These are phyloP conservation scores for Pochonia chlamydosporia DNA, from an alignment of 2,329 filamentous ascomycete genomes.

Conservation along the genomic window DNA sequence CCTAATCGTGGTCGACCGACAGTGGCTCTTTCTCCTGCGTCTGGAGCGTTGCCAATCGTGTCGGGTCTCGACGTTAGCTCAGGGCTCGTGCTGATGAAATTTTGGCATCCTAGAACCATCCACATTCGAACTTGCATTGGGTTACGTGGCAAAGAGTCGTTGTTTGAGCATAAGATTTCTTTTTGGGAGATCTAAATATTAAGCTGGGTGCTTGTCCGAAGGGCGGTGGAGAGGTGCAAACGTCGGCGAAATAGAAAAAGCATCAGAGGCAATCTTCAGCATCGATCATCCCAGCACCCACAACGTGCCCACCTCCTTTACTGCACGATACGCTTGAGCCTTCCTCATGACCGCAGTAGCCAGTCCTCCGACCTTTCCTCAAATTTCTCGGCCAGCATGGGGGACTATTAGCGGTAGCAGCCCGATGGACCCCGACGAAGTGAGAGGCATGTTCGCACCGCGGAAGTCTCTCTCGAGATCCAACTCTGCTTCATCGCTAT, in stretches of 20 bases:
- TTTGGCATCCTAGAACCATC: not conserved
- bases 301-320: slow-evolving; percentile 13
- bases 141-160: not conserved
- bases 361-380: slow-evolving; percentile 57
- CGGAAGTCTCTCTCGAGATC: slow-evolving; percentile 81
- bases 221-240: slow-evolving; percentile 14
- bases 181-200: not conserved
- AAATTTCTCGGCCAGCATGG: slow-evolving; percentile 61
- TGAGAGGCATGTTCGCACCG: slow-evolving; percentile 81
- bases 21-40: not conserved
- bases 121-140: not conserved
- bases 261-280: slow-evolving; percentile 1
- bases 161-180: not conserved
- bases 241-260: slow-evolving; percentile 15
- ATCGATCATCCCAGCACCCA: slow-evolving; percentile 5
- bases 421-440: slow-evolving; percentile 78
- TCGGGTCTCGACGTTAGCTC: not conserved
- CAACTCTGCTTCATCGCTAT: slow-evolving; percentile 86
- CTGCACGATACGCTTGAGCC: slow-evolving; percentile 15
- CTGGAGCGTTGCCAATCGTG: not conserved
- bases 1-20: not conserved
- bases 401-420: slow-evolving; percentile 51
- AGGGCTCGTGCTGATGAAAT: slow-evolving; percentile 5
- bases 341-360: slow-evolving; percentile 63
- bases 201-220: slow-evolving; percentile 4